Base-by-base conservation (phyloP, 257 asterid genomes). In the Linderniella brevidens region DNA sequence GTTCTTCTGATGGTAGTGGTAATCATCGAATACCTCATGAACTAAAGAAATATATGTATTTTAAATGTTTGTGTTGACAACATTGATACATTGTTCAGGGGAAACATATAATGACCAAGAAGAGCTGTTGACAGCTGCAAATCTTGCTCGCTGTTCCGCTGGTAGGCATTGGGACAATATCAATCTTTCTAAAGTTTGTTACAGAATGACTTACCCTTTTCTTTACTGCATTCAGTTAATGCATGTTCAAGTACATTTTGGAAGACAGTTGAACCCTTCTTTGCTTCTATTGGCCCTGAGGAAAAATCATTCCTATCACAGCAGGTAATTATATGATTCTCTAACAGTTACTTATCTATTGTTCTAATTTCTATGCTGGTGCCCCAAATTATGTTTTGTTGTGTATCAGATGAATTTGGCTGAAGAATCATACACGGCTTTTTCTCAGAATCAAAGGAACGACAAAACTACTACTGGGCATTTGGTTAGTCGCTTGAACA, bases 1-100 rank as follows among this genome's bases (percentile, higher is more conserved):
- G 79, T 49, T 85, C 94, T 41, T 94, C 93, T 38, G 94, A 85
- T 75, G 77, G 77, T 64, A 85, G 75, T 55, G 96, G 93, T 90
- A 77, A 57, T 35, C 41, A 50, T 44, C 59, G 17, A 13, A 43
- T 16, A 5, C 9, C n/a, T 11, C 12, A 17, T 17, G 25, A 9
- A 46, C 25, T 25, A 6, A 25, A 6, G 32, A 25, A 25, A 2
- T 25, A 25, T 17, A 3, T 44, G 48, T 4, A 4, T 44, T 44
- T 44, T 44, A 44, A 2, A 10, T 2, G 13, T 11, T 39, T 39
- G 11, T 6, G 11, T 39, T 10, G 15, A 39, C 13, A 39, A 10
- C 43, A 39, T 13, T 39, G 32, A 25, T 25, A 25, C 32, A 39
- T 8, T 65, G 60, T 58, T 62, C 72, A 88, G 98, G 96, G 68